Percentiles rank a stretch among this genome's conserved stretches.
Evolutionary conservation across 2,329 filamentous ascomycete genomes (phyloP).

Genomic region (Tolypocladium amazonense): DNA sequence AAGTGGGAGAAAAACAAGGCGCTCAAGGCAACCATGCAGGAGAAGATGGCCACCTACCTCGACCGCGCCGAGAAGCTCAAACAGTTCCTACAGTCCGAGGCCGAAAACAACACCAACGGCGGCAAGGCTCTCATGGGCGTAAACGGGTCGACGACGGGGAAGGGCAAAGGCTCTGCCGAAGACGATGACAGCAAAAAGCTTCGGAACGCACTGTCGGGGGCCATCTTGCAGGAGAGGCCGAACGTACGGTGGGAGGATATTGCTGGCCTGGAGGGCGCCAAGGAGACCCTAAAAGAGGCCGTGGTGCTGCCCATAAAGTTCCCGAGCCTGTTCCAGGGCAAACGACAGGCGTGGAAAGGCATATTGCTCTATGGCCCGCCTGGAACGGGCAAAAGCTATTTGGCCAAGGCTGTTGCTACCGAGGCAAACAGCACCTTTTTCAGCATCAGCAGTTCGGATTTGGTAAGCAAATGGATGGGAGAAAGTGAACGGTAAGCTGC

Average conservation of each 20-base stretch:
- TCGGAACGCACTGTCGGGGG: constrained; percentile 77
- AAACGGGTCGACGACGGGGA: constrained; percentile 57
- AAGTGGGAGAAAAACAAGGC: constrained; percentile 99
- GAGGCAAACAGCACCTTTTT: constrained; percentile 99
- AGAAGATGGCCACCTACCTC: constrained; percentile 95
- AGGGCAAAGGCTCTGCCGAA: constrained; percentile 52
- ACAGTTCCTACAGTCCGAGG: constrained; percentile 70
- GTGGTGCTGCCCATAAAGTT: constrained; percentile 98
- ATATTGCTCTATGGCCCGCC: constrained; percentile 94
- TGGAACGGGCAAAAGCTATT: constrained; percentile 93
- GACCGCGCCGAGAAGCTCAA: constrained; percentile 98
- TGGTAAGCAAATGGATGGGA: constrained; percentile 99
- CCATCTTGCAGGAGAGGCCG: constrained; percentile 89
- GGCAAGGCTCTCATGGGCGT: constrained; percentile 54
- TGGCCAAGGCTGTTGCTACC: constrained; percentile 94
- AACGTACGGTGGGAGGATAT: constrained; percentile 98
- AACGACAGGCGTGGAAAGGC: constrained; percentile 96
- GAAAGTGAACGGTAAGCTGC: constrained; percentile 76
- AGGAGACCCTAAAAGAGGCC: constrained; percentile 95
- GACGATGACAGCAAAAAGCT: constrained; percentile 96
- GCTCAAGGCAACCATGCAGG: constrained; percentile 93
- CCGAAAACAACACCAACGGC: constrained; percentile 57
- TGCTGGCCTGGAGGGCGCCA: constrained; percentile 83
- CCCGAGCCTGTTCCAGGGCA: constrained; percentile 89
- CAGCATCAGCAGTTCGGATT: constrained; percentile 91